A percentile compares a stretch with the other conserved stretches of the same genome.
Evolutionary conservation across 2,329 filamentous ascomycete genomes (phyloP).

Genomic region (Fusarium fujikuroi): DNA sequence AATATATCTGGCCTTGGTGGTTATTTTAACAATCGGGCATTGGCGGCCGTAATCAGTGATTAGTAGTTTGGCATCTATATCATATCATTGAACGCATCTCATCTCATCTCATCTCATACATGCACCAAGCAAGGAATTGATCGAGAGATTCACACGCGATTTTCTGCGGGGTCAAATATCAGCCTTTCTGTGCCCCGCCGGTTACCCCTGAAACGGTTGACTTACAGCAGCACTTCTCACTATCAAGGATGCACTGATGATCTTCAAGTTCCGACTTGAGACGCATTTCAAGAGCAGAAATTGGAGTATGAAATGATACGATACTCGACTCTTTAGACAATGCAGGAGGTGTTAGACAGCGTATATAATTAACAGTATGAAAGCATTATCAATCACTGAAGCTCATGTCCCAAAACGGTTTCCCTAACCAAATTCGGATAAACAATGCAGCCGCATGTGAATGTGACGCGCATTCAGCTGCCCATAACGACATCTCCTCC

Average conservation of each 20-base stretch:
- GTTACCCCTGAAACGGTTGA: constrained; percentile 12
- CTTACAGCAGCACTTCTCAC: constrained; percentile 14
- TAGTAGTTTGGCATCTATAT: not conserved
- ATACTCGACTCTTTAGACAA: not conserved
- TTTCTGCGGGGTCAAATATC: constrained; percentile 18
- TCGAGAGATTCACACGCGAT: constrained; percentile 19
- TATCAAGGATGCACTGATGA: not conserved
- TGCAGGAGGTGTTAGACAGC: not conserved
- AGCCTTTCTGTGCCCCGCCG: constrained; percentile 4
- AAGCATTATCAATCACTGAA: not conserved
- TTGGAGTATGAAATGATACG: not conserved
- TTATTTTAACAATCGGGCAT: not conserved
- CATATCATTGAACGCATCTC: not conserved
- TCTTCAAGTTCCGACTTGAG: not conserved
- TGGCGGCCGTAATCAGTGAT: not conserved
- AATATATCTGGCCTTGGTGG: not conserved
- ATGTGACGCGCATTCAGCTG: constrained; percentile 21
- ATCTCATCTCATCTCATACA: not conserved
- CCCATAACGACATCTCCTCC: constrained; percentile 29
- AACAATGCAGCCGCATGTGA: constrained; percentile 34
- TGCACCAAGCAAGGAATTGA: constrained; percentile 7
- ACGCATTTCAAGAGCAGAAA: not conserved
- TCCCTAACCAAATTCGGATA: constrained; percentile 22
- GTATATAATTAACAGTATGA: not conserved
- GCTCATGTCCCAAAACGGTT: constrained; percentile 11